These are phyloP conservation scores for Triticum turgidum DNA, from an alignment of 176 grass and related monocot genomes.

Conservation along the genomic window DNA sequence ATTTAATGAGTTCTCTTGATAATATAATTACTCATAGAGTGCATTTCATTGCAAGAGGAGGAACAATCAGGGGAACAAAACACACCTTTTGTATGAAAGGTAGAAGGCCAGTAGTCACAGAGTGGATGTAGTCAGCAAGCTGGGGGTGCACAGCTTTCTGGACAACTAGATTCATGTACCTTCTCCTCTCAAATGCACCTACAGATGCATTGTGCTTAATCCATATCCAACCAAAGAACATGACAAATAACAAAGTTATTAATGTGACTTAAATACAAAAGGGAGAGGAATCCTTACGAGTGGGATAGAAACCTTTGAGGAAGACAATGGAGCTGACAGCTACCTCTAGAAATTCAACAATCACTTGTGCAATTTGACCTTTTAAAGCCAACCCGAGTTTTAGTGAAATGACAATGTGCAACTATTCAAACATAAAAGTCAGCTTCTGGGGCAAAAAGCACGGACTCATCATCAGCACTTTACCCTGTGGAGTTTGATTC, in stretches of 20 bases:
- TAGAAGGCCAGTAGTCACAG: slow-evolving; percentile 55
- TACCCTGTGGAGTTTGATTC: slow-evolving; percentile 82
- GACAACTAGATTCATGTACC: slow-evolving; percentile 96
- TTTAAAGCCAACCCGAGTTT: slow-evolving; percentile 15
- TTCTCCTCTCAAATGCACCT: slow-evolving; percentile 98
- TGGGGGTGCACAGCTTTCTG: slow-evolving; percentile 78
- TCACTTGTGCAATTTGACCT: slow-evolving; percentile 77
- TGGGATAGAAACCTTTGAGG: slow-evolving; percentile 88
- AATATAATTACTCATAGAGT: neutral
- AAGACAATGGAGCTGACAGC: slow-evolving; percentile 91
- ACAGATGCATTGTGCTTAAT: slow-evolving; percentile 37
- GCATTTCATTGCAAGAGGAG: neutral
- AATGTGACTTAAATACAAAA: slow-evolving; percentile 24
- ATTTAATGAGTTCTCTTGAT: neutral
- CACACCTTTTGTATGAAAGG: slow-evolving; percentile 82
- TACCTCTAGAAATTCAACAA: slow-evolving; percentile 92
- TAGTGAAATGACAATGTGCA: slow-evolving; percentile 6
- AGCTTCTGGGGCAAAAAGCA: neutral
- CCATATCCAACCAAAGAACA: neutral
- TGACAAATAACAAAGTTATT: neutral
- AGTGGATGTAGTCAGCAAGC: slow-evolving; percentile 77
- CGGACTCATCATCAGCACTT: neutral
- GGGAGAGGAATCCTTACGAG: slow-evolving; percentile 42
- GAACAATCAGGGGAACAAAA: slow-evolving; percentile 3
- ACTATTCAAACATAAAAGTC: slow-evolving; percentile 18